A percentile compares a stretch with the other conserved stretches of the same genome.
Evolutionary conservation across 2,329 filamentous ascomycete genomes (phyloP).

Genomic region (Exophiala xenobiotica): DNA sequence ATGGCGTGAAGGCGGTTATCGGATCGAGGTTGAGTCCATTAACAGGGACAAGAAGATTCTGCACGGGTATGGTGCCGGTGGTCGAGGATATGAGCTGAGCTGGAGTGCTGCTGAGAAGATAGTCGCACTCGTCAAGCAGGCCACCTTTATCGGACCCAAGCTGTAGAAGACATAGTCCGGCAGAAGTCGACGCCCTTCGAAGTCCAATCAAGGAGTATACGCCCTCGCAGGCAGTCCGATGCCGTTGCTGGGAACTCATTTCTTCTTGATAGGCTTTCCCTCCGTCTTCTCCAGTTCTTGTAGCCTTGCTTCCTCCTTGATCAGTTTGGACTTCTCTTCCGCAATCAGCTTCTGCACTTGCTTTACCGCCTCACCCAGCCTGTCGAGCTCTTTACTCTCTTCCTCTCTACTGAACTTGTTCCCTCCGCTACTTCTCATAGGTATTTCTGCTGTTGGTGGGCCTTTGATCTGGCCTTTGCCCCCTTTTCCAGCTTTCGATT

Average conservation of each 20-base stretch:
- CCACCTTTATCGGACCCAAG: too few species aligned
- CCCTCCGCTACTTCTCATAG: constrained; percentile 62
- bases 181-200: background rate
- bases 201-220: background rate
- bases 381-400: constrained; percentile 65
- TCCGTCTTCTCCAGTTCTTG: constrained; percentile 51
- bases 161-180: too few species aligned
- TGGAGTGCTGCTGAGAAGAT: constrained; percentile 54
- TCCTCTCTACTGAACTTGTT: constrained; percentile 73
- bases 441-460: constrained; percentile 73
- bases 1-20: constrained; percentile 48
- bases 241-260: constrained; percentile 13
- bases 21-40: constrained; percentile 53
- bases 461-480: constrained; percentile 49
- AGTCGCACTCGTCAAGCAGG: constrained; percentile 24
- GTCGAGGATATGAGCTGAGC: constrained; percentile 61
- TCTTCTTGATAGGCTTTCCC: constrained; percentile 31
- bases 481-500: constrained; percentile 50
- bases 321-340: constrained; percentile 62
- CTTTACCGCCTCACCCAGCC: constrained; percentile 61
- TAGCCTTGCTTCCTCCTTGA: constrained; percentile 61
- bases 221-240: background rate
- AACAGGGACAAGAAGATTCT: constrained; percentile 38
- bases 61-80: constrained; percentile 61
- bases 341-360: constrained; percentile 62